Evolutionary conservation across 768 basidiomycete genomes (phyloP), one percentile per base, ranked within the genome.

Genomic region (Mycena indigotica): DNA sequence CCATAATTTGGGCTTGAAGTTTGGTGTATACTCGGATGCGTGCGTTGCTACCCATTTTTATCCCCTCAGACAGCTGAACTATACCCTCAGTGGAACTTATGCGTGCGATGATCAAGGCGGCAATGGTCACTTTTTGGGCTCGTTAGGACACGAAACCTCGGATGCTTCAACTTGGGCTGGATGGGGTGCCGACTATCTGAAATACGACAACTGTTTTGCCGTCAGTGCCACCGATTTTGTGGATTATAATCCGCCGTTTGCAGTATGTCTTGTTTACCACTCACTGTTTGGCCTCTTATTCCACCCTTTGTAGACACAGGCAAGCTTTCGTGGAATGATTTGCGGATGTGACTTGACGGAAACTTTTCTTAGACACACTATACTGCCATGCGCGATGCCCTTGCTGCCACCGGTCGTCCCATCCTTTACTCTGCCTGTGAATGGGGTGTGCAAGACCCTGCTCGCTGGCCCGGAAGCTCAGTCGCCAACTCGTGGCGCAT

Each of bases 401-500:
- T 83, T 28, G 69, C 67, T 44, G 73, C 73, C 6, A 79, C 78
- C 2, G 72, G 70, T 6, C 75, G 80, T 15, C 79, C 78, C 15
- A 75, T 84, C 40, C 72, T 81, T 2, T 84, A 78, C 58, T 79
- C 80, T 6, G 73, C 82, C n/a, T 82, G 82, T 45, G 78, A 77
- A 61, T 77, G 75, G 75, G 81, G 81, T 28, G 75, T 80, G 25
- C 80, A 80, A 69, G 79, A 82, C 60, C 80, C 80, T 50, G 81
- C 80, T n/a, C 70, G 79, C 40, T 80, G 81, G 78, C 76, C 78
- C 55, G 76, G 71, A 17, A 72, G 73, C 39, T 60, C 69, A 26
- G 77, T 80, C 24, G 78, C 79, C 26, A 82, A 83, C 58, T 80
- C 78, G 61, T 82, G 81, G 76, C 73, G 79, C 57, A 81, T 82